phyloP scores from a whole-genome alignment of 164 flowering plant genomes.

The Vitis rupestris region DNA sequence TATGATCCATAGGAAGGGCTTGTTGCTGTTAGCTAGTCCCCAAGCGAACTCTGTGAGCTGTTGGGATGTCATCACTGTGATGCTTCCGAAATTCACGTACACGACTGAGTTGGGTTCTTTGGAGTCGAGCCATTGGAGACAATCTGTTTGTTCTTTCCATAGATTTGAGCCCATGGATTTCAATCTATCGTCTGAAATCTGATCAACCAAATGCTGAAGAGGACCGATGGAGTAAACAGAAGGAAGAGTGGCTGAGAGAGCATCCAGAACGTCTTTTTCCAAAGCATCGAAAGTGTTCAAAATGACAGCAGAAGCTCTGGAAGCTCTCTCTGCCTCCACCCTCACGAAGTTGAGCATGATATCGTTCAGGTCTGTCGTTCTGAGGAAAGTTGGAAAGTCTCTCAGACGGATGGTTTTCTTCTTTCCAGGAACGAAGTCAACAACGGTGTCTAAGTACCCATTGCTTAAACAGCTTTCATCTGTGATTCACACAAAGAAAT shows the following conservation, averaged over 20 bases:
- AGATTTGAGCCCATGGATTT: constrained; percentile 2
- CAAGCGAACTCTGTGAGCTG: constrained; percentile 4
- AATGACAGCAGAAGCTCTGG: constrained; percentile 25
- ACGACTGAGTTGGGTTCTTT: neutral
- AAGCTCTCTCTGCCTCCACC: constrained; percentile 8
- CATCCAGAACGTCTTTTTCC: constrained; percentile 3
- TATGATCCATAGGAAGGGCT: constrained; percentile 7
- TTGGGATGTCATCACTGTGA: constrained; percentile 1
- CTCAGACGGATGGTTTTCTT: constrained; percentile 32
- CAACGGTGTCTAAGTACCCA: constrained; percentile 33
- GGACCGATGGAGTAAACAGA: constrained; percentile 5
- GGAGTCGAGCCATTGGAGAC: constrained; percentile 7
- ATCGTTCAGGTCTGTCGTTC: constrained; percentile 34
- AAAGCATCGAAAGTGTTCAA: constrained; percentile 27
- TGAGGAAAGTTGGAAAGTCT: constrained; percentile 34
- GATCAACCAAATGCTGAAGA: neutral
- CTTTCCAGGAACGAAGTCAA: constrained; percentile 40
- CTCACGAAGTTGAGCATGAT: constrained; percentile 21
- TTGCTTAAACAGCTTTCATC: constrained; percentile 33
- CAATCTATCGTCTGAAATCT: neutral
- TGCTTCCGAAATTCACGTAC: constrained; percentile 7
- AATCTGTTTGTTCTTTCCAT: constrained; percentile 15
- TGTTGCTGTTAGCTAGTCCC: constrained; percentile 3
- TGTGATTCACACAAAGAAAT: constrained; percentile 6
- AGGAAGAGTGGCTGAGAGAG: neutral